These are phyloP conservation scores for Cymbopogon citratus DNA, from an alignment of 176 grass and related monocot genomes.

Conservation along the genomic window DNA sequence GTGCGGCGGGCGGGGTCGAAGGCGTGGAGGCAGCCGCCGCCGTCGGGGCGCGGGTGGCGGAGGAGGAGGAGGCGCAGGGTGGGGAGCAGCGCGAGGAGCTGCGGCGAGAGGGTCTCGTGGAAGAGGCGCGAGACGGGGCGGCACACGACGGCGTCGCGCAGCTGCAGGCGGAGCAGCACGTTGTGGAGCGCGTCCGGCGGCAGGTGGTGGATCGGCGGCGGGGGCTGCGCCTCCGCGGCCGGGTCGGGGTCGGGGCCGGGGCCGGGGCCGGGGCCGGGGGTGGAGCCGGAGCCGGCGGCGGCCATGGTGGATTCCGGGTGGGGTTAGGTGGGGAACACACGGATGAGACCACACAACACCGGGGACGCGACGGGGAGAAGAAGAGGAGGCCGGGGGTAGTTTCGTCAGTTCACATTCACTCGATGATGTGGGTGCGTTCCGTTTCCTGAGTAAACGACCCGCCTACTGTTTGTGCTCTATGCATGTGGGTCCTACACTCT, in stretches of 20 bases:
- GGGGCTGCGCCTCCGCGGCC: constrained; percentile 1
- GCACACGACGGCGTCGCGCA: constrained; percentile 69
- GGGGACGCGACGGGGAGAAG: background rate
- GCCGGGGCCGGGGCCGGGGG: background rate
- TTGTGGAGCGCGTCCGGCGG: constrained; percentile 79
- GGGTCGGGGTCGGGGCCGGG: background rate
- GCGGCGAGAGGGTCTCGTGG: constrained; percentile 43
- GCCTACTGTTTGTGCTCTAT: background rate
- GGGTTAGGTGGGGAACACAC: background rate
- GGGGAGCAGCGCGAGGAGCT: constrained; percentile 45
- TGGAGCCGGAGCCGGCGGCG: no score
- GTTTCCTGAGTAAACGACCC: background rate
- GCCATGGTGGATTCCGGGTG: background rate
- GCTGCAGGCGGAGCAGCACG: constrained; percentile 67
- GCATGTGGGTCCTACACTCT: background rate
- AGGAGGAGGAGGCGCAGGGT: constrained; percentile 61
- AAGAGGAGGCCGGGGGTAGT: background rate
- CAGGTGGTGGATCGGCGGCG: constrained; percentile 64
- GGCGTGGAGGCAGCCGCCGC: constrained; percentile 66
- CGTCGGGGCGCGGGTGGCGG: constrained; percentile 68
- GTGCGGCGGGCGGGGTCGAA: constrained; percentile 63
- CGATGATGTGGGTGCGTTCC: background rate
- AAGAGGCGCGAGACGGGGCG: constrained; percentile 66
- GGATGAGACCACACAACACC: background rate
- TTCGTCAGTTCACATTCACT: constrained; percentile 1